Percentiles rank a stretch among this genome's conserved stretches.
Conservation (phyloP, 345 rosid species). For the Ceriops decandra region DNA sequence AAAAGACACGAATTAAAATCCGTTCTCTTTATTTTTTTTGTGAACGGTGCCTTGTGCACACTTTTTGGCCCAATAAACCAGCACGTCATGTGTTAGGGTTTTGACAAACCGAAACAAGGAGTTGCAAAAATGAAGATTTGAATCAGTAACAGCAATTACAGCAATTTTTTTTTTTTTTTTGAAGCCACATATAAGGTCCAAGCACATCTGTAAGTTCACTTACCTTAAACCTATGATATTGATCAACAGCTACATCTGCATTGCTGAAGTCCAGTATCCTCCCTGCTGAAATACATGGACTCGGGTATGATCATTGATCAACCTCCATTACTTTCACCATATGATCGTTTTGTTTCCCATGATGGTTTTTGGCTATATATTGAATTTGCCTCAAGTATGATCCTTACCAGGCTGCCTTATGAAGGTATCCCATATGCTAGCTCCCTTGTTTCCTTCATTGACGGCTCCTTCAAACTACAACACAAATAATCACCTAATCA, state of each 20-base stretch:
- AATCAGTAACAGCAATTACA: too few relatives aligned
- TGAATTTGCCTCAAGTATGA: background rate
- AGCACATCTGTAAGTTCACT: background rate
- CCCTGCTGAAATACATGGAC: constrained; percentile 37
- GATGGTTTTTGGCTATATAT: background rate
- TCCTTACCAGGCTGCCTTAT: constrained; percentile 61
- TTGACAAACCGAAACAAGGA: too few relatives aligned
- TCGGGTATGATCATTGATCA: background rate
- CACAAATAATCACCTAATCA: background rate
- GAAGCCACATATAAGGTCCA: too few relatives aligned
- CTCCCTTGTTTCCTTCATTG: constrained; percentile 83
- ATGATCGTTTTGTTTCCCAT: background rate
- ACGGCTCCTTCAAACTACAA: constrained; percentile 88
- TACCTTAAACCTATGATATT: constrained; percentile 79
- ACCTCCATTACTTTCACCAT: background rate
- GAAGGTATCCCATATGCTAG: constrained; percentile 89
- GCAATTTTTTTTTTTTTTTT: too few relatives aligned
- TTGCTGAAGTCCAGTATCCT: constrained; percentile 91
- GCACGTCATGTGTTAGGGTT: too few relatives aligned
- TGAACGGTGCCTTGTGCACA: too few relatives aligned
- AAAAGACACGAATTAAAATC: too few relatives aligned
- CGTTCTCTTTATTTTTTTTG: too few relatives aligned
- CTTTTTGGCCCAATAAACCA: too few relatives aligned
- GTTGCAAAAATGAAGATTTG: too few relatives aligned
- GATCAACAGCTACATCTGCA: constrained; percentile 92